Evolutionary conservation across 78 protist genomes (phyloP).

Genomic region (Dictyostelium capitatum): DNA sequence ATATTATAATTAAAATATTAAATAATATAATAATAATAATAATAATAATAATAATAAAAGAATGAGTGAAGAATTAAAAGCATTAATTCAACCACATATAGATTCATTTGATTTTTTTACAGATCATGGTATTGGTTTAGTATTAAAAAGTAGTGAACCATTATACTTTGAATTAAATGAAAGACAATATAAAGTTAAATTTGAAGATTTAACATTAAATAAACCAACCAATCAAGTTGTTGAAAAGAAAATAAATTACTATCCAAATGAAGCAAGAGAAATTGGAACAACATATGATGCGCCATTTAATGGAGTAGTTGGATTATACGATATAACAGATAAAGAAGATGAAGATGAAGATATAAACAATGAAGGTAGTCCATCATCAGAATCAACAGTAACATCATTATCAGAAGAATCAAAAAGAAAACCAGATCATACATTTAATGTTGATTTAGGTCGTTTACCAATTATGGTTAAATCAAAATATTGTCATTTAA

Average conservation of each 20-base stretch:
- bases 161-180: constrained; percentile 8
- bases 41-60: background rate
- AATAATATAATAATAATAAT: background rate
- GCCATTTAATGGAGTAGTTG: constrained; percentile 20
- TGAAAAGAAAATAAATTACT: background rate
- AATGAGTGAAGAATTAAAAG: constrained; percentile 49
- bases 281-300: constrained; percentile 10
- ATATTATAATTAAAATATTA: background rate
- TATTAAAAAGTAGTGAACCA: constrained; percentile 26
- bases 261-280: constrained; percentile 46
- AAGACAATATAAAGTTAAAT: background rate
- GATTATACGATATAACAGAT: background rate
- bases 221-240: background rate
- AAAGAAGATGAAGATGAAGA: background rate
- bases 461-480: constrained; percentile 71
- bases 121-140: constrained; percentile 36
- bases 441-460: constrained; percentile 29
- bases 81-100: constrained; percentile 75
- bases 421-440: background rate
- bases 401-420: background rate
- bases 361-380: background rate
- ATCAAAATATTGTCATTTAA: constrained; percentile 34
- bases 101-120: constrained; percentile 75
- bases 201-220: background rate
- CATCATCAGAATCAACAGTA: background rate